Evolutionary conservation across 192 early-diverging fungal genomes (phyloP), one percentile per base, ranked within the genome.

Genomic region (Entomortierella beljakovae): DNA sequence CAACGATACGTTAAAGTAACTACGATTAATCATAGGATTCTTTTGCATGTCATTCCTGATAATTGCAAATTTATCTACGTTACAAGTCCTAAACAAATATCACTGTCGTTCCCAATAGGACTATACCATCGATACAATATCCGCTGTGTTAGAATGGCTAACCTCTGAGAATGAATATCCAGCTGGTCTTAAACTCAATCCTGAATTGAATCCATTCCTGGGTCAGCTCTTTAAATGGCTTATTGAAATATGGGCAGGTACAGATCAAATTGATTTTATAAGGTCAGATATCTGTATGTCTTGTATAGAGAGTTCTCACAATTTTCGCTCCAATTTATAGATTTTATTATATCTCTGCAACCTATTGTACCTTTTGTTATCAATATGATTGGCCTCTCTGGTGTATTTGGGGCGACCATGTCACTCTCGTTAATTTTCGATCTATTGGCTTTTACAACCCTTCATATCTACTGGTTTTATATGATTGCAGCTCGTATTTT

Each of bases 391-490:
- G 97, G 93, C 0, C 68, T 91, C 26, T 89, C 87, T 2, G 96
- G 97, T 7, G 64, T 89, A 16, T 88, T 94, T 68, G 98, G 98
- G 2, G 91, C 88, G 23, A 90, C 95, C 11, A 93, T 98, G 90
- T 80, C 91, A 42, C 76, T 99, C 23, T 89, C 94, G 8, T 80
- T 99, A 1, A 73, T 93, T 16, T 93, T 92, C 0, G 98, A 99
- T 64, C 82, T 96, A 16, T 64, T 98, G 28, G 84, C 94, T 0
- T 86, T 98, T 34, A 82, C 90, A 42, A 98, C 98, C 0, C 54
- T 98, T 18, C 97, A 99, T 71, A 88, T 98, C 32, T 95, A 98
- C 68, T 88, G 96, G 81, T 99, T 99, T 82, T 99, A 99, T 62
- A 90, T 93, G 81, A 93, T 99, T 1, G 94, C 97, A 0, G 92